These are phyloP conservation scores for Aspergillus sparsus DNA, from an alignment of 495 filamentous ascomycete species.

Conservation along the genomic window DNA sequence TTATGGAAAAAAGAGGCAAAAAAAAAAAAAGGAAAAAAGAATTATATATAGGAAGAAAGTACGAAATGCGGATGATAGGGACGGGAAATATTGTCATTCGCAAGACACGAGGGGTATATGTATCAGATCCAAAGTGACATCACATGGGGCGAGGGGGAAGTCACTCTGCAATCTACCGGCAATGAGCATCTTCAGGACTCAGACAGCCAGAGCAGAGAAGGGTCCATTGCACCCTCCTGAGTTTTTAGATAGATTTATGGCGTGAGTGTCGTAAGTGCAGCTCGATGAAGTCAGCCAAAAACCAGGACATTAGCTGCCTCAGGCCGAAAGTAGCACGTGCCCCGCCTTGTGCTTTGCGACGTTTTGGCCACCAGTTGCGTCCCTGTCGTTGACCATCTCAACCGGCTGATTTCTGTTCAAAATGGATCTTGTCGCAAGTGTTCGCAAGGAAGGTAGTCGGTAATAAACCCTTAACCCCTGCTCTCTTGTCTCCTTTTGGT, in stretches of 20 bases:
- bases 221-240: not conserved
- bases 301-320: slow-evolving; percentile 20
- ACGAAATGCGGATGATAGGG: slow-evolving; percentile 2
- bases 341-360: slow-evolving; percentile 9
- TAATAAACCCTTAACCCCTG: slow-evolving; percentile 29
- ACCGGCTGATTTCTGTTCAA: slow-evolving; percentile 9
- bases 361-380: not conserved
- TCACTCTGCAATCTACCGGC: slow-evolving; percentile 15
- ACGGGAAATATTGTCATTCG: slow-evolving; percentile 9
- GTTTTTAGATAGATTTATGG: slow-evolving; percentile 7
- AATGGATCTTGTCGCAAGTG: slow-evolving; percentile 93
- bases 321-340: slow-evolving; percentile 29
- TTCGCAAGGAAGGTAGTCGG: slow-evolving; percentile 91
- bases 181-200: slow-evolving; percentile 16
- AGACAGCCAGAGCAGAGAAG: not conserved
- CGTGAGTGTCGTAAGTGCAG: not conserved
- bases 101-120: slow-evolving; percentile 23
- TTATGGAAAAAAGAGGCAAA: not conserved
- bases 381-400: not conserved
- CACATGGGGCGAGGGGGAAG: slow-evolving; percentile 15
- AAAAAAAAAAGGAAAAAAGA: slow-evolving; percentile 1
- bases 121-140: slow-evolving; percentile 23
- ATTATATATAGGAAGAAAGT: not conserved
- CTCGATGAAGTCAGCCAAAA: slow-evolving; percentile 27
- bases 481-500: not conserved